Base-by-base conservation (phyloP, 805 yeast species). In the Metschnikowia drakensbergensis region DNA sequence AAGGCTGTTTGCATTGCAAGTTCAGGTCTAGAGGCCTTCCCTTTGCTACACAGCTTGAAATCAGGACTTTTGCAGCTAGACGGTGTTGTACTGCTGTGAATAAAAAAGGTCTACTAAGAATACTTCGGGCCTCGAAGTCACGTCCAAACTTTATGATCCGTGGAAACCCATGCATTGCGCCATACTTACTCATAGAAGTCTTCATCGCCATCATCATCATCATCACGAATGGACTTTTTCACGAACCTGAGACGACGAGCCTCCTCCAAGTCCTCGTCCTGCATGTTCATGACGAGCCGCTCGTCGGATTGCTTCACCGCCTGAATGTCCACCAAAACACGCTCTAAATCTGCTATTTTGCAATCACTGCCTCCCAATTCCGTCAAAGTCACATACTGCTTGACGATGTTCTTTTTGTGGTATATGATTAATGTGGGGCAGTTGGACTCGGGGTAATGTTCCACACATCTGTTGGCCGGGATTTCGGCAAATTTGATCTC, bases 401-500 rank as follows among this genome's bases (percentile, higher is more conserved):
- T 86, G 25, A 84, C 70, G 6, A 95, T 91, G 54, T 88, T 82
- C 28, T 84, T 85, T 47, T 88, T 80, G 60, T 80, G 79, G 66
- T 94, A 94, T 0, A 94, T 79, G 44, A 94, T 75, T 6, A 94
- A 70, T 0, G 99, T 94, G 2, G 99, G 99, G 58, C 96, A 86
- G 71, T 88, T 91, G 30, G 77, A 64, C 26, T 88, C 92, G 1
- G 99, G 97, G 65, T 91, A 94, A 61, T 84, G 83, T 60, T 92
- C 98, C 54, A 91, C 86, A 45, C 97, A 96, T 65, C 97, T 82
- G 50, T 81, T 76, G 25, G 88, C 96, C n/a, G 87, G 84, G 42
- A 94, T 94, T 58, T 94, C 97, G 37, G 89, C 92, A 62, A 94
- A 87, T 66, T 94, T 94, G 57, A 92, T 68, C 60, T 94, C 96